Base-by-base conservation (phyloP, 352 stramenopile genomes). In the Pythium aristosporum region DNA sequence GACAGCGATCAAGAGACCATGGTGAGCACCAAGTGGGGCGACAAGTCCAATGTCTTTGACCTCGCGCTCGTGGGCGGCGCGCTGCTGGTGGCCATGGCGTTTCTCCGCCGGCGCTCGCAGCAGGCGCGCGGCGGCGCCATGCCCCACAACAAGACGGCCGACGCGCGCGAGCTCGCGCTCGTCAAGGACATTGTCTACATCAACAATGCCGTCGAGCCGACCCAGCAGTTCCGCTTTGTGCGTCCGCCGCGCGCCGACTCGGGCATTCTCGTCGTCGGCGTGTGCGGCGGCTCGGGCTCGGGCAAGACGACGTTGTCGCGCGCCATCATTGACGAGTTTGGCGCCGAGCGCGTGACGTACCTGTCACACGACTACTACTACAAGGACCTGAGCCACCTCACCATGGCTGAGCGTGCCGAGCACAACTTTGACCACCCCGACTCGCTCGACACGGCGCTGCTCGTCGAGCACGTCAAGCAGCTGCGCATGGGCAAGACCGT, bases 371-470 rank as follows among this genome's bases (percentile, higher is more conserved):
- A 99, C 81, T 97, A 91, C 80, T 99, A 99, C 76, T 99, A 99
- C 86, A 97, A 95, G 69, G 91, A 98, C 66, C 70, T 98, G 21
- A 68, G 72, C 32, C 87, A 98, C 67, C 73, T 97, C 23, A 86
- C 87, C 9, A 79, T 96, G 64, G 88, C 92, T 44, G 82, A 98
- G 71, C 88, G 94, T 36, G 80, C 82, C 41, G 82, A 93, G 62
- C 89, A 92, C 61, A 99, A 99, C 78, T 99, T 99, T 73, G 97
- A 99, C 78, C 95, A 99, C 77, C 97, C 97, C n/a, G 89, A 98
- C 71, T 88, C 92, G 59, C 82, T 99, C 48, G 97, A 99, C 63
- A 98, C 96, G 2, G 82, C 97, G 54, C 76, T 99, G 48, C 75
- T 99, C 42, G 85, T 98, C 20, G 48, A 92, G 64, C 92, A 99